Evolutionary conservation across 2,329 filamentous ascomycete species (phyloP).

Genomic region (Akanthomyces muscarius): DNA sequence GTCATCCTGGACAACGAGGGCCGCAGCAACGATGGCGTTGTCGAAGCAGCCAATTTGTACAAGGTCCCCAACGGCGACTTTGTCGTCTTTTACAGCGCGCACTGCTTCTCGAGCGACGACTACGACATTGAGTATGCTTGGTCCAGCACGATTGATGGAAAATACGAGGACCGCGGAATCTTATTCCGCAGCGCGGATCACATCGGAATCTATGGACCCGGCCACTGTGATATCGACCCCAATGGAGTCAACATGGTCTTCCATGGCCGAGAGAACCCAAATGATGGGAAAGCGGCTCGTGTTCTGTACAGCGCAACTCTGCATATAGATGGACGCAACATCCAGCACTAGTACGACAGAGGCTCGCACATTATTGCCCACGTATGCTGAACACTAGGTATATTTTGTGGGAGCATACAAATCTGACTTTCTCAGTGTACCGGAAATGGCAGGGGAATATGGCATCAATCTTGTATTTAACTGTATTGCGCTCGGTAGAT

Average conservation of each 20-base stretch:
- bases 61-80: conserved; percentile 16
- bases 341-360: background rate
- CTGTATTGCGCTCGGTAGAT: too few relatives aligned
- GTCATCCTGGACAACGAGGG: conserved; percentile 13
- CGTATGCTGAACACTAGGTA: too few relatives aligned
- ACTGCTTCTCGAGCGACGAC: conserved; percentile 17
- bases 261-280: conserved; percentile 12
- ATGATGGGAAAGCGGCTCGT: conserved; percentile 7
- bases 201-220: conserved; percentile 15
- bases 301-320: conserved; percentile 13
- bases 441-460: too few relatives aligned
- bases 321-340: conserved; percentile 4
- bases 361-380: background rate
- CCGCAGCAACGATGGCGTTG: conserved; percentile 14
- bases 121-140: conserved; percentile 17
- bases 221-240: conserved; percentile 14
- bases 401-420: background rate
- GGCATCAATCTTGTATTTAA: too few relatives aligned
- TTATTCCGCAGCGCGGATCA: conserved; percentile 10
- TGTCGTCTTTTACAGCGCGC: conserved; percentile 17
- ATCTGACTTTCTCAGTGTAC: too few relatives aligned
- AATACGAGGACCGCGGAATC: conserved; percentile 9
- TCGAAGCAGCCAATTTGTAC: conserved; percentile 14
- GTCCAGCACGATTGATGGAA: conserved; percentile 8
- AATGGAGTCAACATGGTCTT: conserved; percentile 18